These are phyloP conservation scores for Daldinia sp. DNA, from an alignment of 2,329 filamentous ascomycete genomes.

Conservation along the genomic window DNA sequence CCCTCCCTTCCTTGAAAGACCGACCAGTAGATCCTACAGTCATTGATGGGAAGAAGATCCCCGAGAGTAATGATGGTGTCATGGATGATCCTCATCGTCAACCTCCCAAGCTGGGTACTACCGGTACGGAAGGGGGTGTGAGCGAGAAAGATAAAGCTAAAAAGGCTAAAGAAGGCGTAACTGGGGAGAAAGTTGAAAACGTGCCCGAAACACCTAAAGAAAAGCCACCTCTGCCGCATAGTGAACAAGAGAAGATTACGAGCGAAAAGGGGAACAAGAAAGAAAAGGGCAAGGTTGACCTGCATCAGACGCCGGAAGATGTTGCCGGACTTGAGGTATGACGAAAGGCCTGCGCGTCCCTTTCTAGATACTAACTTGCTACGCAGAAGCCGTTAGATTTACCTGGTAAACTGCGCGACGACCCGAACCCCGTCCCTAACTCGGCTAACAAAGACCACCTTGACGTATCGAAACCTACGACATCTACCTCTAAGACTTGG, in stretches of 20 bases:
- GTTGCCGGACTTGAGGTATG: conserved; percentile 67
- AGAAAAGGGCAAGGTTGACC: conserved; percentile 55
- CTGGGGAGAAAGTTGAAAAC: conserved; percentile 72
- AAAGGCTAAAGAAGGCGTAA: conserved; percentile 71
- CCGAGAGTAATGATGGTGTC: conserved; percentile 77
- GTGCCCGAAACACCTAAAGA: conserved; percentile 86
- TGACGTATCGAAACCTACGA: conserved; percentile 57
- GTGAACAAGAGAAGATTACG: conserved; percentile 75
- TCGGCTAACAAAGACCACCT: conserved; percentile 72
- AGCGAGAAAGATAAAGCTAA: conserved; percentile 84
- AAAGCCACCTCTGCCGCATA: conserved; percentile 80
- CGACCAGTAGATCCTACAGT: conserved; percentile 61
- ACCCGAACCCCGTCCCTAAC: conserved; percentile 73
- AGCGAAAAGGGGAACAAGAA: conserved; percentile 51
- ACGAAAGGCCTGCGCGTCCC: not conserved
- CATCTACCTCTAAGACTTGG: conserved; percentile 45
- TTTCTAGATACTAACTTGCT: conserved; percentile 34
- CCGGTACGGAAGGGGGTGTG: conserved; percentile 88
- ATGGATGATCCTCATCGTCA: conserved; percentile 88
- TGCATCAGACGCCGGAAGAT: conserved; percentile 49
- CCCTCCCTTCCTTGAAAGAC: conserved; percentile 57
- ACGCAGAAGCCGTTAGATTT: conserved; percentile 80
- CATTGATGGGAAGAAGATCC: conserved; percentile 68
- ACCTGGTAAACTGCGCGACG: conserved; percentile 79
- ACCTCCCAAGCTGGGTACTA: conserved; percentile 83